Base-by-base conservation (phyloP, 306 rosid species). In the Albizia julibrissin region DNA sequence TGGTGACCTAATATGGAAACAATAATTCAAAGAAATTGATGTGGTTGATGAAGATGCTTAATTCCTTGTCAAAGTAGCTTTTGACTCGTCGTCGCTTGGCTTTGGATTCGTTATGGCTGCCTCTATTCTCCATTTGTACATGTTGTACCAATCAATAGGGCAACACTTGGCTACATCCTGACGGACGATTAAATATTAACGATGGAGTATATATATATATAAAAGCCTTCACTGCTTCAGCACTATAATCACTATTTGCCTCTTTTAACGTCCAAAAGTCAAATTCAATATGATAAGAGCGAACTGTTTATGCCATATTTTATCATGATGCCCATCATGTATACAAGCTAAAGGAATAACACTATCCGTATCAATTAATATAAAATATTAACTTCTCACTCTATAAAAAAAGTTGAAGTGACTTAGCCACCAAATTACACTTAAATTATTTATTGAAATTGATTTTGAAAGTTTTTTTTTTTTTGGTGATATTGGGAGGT, bases 51-150 rank as follows among this genome's bases (percentile, higher is more conserved):
- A 58, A 31, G 47, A 69, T 46, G 78, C 33, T 56, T 68, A 76
- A 54, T 82, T 89, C 87, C 79, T 80, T 76, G 88, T 83, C 89
- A 81, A 86, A 88, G 84, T 80, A 70, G 75, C 93, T 85, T 86
- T 89, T 89, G 93, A 91, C 91, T 62, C 73, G 29, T 84, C 73
- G 29, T 82, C 76, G 78, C 54, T 58, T 62, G 29, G 65, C 86
- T 39, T 79, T 71, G 81, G 80, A 75, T 82, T 77, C 86, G 39
- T 76, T 83, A 74, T 78, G 46, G 70, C 43, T 16, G 26, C 4
- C 26, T 49, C 56, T 47, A 33, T 47, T 37, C 14, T 65, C 72
- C 12, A 39, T 47, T 26, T 26, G 67, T 50, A 5, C 10, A 31
- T 29, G 18, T 27, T 47, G 34, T 44, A 62, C 33, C 83, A 80